These are phyloP conservation scores for Gossypium davidsonii DNA, from an alignment of 441 rosid species.

Conservation along the genomic window DNA sequence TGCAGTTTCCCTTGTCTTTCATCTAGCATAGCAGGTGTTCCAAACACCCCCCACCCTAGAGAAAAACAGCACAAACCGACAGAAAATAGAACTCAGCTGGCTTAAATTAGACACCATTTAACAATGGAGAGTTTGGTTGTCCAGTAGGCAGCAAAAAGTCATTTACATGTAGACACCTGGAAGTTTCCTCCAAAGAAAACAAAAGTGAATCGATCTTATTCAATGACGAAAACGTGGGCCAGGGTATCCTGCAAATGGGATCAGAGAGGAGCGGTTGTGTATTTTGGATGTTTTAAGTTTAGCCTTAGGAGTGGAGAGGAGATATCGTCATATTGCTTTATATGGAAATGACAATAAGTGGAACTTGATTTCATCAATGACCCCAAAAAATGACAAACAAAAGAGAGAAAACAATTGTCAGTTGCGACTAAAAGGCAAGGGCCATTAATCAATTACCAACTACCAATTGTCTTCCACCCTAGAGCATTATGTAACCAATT, in stretches of 20 bases:
- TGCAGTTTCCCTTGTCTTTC: slow-evolving; percentile 5
- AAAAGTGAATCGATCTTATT: not conserved
- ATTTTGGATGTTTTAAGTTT: not conserved
- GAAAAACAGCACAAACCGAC: not conserved
- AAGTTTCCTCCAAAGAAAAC: slow-evolving; percentile 3
- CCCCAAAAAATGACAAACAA: too few relatives aligned
- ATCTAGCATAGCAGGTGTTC: not conserved
- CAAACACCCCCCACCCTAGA: not conserved
- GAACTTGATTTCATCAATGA: too few relatives aligned
- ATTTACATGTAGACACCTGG: not conserved
- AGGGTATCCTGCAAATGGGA: too few relatives aligned
- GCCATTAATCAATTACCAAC: too few relatives aligned
- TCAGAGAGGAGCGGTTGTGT: too few relatives aligned
- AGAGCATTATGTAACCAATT: not conserved
- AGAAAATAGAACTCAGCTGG: not conserved
- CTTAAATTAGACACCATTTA: not conserved
- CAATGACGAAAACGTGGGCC: not conserved
- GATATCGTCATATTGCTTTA: not conserved
- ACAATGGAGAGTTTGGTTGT: not conserved
- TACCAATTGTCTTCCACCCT: too few relatives aligned
- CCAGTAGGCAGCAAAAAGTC: not conserved
- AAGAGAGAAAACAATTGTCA: too few relatives aligned
- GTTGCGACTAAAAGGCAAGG: too few relatives aligned
- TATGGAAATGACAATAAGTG: too few relatives aligned
- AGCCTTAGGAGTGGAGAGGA: not conserved